phyloP scores from a whole-genome alignment of 805 yeast genomes.

The Wickerhamomyces queroliae region DNA sequence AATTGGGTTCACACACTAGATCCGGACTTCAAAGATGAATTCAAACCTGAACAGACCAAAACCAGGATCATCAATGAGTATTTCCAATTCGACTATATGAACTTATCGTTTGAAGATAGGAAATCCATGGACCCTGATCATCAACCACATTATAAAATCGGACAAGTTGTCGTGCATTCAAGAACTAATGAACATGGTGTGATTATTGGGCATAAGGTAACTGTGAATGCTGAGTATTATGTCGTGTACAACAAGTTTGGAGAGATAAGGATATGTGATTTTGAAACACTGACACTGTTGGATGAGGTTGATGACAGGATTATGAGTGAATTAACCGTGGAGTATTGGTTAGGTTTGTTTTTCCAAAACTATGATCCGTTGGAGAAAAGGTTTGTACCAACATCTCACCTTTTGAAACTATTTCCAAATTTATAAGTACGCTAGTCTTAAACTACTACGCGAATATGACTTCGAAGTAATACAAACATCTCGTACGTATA shows the following conservation, averaged over 20 bases:
- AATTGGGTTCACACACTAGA: background rate
- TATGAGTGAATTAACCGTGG: background rate
- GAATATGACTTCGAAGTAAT: too few relatives aligned
- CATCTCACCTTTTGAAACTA: background rate
- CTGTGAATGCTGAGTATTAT: background rate
- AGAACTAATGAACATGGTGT: background rate
- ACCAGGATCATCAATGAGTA: background rate
- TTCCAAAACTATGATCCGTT: background rate
- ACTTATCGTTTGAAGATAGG: background rate
- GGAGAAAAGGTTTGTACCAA: background rate
- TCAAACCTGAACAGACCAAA: background rate
- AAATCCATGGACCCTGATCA: too few relatives aligned
- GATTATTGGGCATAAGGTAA: background rate
- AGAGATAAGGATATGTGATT: background rate
- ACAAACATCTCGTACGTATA: too few relatives aligned
- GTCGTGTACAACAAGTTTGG: background rate
- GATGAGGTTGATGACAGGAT: background rate
- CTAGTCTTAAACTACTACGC: too few relatives aligned
- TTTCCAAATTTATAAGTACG: background rate
- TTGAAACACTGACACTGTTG: background rate
- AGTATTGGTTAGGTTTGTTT: background rate
- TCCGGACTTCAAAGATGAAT: background rate
- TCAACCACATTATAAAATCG: background rate
- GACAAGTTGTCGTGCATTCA: background rate
- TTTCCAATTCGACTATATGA: background rate